A percentile compares a stretch with the other conserved stretches of the same genome.
phyloP scores from a whole-genome alignment of 1,139 yeast genomes.

The Suhomyces taliae region DNA sequence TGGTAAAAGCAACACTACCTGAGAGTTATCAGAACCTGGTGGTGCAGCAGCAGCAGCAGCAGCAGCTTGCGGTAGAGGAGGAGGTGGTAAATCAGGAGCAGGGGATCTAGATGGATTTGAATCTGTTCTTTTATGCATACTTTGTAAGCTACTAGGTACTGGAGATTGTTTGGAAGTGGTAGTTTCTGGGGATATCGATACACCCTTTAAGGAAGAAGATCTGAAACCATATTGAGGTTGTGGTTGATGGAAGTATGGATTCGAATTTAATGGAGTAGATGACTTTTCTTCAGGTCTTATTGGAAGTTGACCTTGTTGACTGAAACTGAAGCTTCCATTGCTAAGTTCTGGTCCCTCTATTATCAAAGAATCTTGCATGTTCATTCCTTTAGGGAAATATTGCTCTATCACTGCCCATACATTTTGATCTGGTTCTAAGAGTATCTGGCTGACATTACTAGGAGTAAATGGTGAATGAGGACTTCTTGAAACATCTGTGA shows the following conservation, averaged over 20 bases:
- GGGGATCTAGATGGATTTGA: conserved; percentile 39
- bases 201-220: conserved; percentile 25
- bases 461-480: conserved; percentile 7
- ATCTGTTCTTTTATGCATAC: conserved; percentile 29
- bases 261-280: neutral
- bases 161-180: conserved; percentile 11
- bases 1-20: conserved; percentile 46
- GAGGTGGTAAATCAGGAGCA: conserved; percentile 4
- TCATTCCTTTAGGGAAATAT: conserved; percentile 69
- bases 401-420: conserved; percentile 62
- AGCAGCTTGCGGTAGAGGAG: neutral
- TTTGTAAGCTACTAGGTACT: neutral
- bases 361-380: conserved; percentile 63
- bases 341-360: conserved; percentile 42
- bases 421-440: conserved; percentile 64
- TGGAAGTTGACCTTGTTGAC: neutral
- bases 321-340: neutral
- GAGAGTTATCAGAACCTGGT: conserved; percentile 18
- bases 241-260: conserved; percentile 12
- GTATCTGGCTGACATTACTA: conserved; percentile 17
- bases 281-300: neutral
- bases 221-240: conserved; percentile 15
- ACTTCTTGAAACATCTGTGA: conserved; percentile 10
- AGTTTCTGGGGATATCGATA: conserved; percentile 29
- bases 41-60: neutral